Percentiles rank a stretch among this genome's conserved stretches.
phyloP scores from a whole-genome alignment of 2,329 filamentous ascomycete species.

The Paracamarosporium sp. region DNA sequence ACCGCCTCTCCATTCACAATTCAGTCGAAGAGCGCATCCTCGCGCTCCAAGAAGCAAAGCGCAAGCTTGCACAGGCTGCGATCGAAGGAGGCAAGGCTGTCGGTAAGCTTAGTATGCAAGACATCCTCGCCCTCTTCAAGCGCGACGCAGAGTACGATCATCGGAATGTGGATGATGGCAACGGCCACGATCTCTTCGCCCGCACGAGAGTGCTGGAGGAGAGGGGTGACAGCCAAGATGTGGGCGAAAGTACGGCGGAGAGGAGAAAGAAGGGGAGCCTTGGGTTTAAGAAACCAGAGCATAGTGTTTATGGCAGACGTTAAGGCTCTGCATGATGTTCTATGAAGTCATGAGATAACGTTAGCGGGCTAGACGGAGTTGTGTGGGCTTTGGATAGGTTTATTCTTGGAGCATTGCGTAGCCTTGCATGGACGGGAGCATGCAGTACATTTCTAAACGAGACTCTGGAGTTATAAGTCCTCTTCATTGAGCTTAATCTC shows the following conservation, averaged over 20 bases:
- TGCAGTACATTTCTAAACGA: neutral
- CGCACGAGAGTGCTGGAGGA: constrained; percentile 37
- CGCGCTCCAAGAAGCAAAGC: constrained; percentile 93
- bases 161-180: constrained; percentile 49
- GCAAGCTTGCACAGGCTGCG: constrained; percentile 86
- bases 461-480: neutral
- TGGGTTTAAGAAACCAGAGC: constrained; percentile 40
- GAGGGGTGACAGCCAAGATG: neutral
- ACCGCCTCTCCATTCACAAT: constrained; percentile 85
- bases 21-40: constrained; percentile 94
- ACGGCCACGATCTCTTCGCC: constrained; percentile 42
- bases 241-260: constrained; percentile 22
- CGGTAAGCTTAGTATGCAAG: constrained; percentile 87
- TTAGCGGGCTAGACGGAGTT: neutral
- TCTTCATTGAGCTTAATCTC: neutral
- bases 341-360: neutral
- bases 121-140: constrained; percentile 90
- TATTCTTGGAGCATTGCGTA: neutral
- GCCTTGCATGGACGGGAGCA: neutral
- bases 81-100: constrained; percentile 83
- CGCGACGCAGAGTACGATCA: constrained; percentile 66
- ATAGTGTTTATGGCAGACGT: constrained; percentile 52
- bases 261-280: constrained; percentile 40
- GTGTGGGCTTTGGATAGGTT: neutral
- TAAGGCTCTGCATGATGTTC: constrained; percentile 17